Base-by-base conservation (phyloP, 768 basidiomycete species). In the Austroboletus eburneus region DNA sequence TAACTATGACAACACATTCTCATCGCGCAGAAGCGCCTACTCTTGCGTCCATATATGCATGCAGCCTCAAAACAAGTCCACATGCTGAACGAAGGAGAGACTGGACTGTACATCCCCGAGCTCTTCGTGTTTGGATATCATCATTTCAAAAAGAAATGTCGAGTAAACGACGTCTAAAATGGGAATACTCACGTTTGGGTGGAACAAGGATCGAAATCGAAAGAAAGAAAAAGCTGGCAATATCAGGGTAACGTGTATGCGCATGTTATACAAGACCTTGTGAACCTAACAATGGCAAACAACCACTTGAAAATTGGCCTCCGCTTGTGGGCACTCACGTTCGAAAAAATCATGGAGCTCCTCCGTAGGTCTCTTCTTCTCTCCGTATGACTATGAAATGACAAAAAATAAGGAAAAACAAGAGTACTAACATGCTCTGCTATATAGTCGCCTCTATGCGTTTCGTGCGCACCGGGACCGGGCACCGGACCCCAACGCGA, bases 1-100 rank as follows among this genome's bases (percentile, higher is more conserved):
- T 65, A 65, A 65, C 65, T 65, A 65, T 65, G 65, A 65, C 64
- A 63, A 54, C 60, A 57, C 55, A 25, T 51, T 49, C 34, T 67
- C 64, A 65, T 61, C 44, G 61, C 55, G 51, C 54, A 54, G 65
- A 67, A 65, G 59, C 64, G 65, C 47, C 64, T 51, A 57, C 64
- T n/a, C 61, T 65, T 55, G 47, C 64, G 42, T 57, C 65, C 59
- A 51, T 66, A 66, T 61, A 43, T 66, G 57, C 64, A 67, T 51
- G 54, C 57, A 65, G 17, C 53, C 63, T 59, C 64, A 66, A 55
- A 47, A 66, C 65, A 64, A 67, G 64, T 5, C 45, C 55, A 43
- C 53, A 61, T 59, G 64, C 64, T 67, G 59, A 54, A 64, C 56
- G 61, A 66, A 50, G 61, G 48, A 61, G 63, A 55, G 66, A 57